Conservation (phyloP, 2,329 filamentous ascomycete species). For the Peltaster fructicola region DNA sequence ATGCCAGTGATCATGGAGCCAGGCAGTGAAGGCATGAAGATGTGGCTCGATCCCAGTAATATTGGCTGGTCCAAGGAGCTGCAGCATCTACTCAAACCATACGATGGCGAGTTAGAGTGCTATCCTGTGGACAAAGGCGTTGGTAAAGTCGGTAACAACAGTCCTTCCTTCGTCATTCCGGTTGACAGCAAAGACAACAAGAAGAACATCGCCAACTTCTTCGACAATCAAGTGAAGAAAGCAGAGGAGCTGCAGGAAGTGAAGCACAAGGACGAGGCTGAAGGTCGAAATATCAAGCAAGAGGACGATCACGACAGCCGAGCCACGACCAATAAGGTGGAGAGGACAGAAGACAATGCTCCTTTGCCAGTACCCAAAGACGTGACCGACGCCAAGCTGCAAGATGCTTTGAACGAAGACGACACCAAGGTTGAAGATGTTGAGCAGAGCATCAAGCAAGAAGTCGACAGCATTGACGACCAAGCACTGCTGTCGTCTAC, state of each 20-base stretch:
- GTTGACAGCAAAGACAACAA: conserved; percentile 77
- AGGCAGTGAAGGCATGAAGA: conserved; percentile 48
- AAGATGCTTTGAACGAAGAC: conserved; percentile 1
- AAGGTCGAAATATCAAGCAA: conserved; percentile 1
- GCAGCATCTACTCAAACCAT: conserved; percentile 65
- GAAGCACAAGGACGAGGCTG: conserved; percentile 20
- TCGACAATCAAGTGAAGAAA: conserved; percentile 40
- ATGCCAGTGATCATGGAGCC: conserved; percentile 90
- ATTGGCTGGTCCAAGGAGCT: conserved; percentile 62
- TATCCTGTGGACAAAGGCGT: conserved; percentile 81
- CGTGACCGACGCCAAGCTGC: conserved; percentile 6
- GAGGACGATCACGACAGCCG: conserved; percentile 1
- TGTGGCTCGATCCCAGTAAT: conserved; percentile 60
- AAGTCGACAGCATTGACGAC: conserved; percentile 22
- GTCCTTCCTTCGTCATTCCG: conserved; percentile 64
- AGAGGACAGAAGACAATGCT: conserved; percentile 34
- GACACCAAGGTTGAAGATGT: too few species aligned
- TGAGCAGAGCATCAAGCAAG: conserved; percentile 30
- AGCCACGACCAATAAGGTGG: conserved; percentile 15
- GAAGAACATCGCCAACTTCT: conserved; percentile 87
- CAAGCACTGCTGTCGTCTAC: conserved; percentile 12
- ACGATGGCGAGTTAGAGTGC: conserved; percentile 58
- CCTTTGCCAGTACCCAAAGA: conserved; percentile 26
- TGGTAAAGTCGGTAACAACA: conserved; percentile 87
- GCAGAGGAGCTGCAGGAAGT: conserved; percentile 14